Conservation (phyloP, 805 yeast genomes). For the Ogataea wickerhamii region DNA sequence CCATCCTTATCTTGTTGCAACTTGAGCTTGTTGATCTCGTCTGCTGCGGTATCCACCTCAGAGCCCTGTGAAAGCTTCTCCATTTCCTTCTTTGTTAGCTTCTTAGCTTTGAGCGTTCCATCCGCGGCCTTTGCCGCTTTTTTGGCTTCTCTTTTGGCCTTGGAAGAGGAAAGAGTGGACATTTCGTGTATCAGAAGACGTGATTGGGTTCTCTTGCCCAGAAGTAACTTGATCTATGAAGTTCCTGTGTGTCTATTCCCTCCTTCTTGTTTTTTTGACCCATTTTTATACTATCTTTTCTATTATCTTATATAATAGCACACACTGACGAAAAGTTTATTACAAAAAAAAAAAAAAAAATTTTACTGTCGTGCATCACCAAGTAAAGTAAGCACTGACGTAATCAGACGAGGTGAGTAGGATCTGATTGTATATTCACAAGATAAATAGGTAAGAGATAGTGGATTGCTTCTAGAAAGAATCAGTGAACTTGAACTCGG, state of each 20-base stretch:
- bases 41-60: slow-evolving; percentile 60
- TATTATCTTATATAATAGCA: neutral
- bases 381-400: no score
- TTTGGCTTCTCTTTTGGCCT: slow-evolving; percentile 98
- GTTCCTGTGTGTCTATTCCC: neutral
- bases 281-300: neutral
- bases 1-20: slow-evolving; percentile 94
- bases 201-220: neutral
- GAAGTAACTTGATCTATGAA: neutral
- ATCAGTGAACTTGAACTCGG: slow-evolving; percentile 22
- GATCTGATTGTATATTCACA: neutral
- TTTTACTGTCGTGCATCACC: slow-evolving; percentile 17
- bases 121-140: slow-evolving; percentile 89
- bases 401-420: neutral
- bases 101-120: slow-evolving; percentile 60
- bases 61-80: slow-evolving; percentile 40
- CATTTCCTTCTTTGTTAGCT: slow-evolving; percentile 56
- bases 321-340: neutral
- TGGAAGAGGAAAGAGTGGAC: slow-evolving; percentile 70
- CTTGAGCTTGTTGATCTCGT: slow-evolving; percentile 80
- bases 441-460: neutral
- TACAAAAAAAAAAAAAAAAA: slow-evolving; percentile 10
- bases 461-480: slow-evolving; percentile 1
- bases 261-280: neutral
- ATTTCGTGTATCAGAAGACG: slow-evolving; percentile 12